Base-by-base conservation (phyloP, 768 basidiomycete genomes). In the Heimioporus sp. region DNA sequence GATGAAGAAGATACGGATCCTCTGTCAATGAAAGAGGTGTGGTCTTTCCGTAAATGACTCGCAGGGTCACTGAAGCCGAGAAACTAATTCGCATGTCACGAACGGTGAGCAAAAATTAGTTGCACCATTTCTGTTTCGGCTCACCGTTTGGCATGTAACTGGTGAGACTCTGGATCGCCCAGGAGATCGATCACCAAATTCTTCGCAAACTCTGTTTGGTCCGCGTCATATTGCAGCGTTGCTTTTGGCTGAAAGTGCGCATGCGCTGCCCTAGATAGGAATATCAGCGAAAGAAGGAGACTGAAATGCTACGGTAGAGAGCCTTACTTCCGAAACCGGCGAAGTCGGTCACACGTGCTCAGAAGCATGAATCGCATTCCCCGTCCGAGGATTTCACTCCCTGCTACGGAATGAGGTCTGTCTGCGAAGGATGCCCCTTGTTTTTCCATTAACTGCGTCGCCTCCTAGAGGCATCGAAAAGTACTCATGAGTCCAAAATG, bases 401-500 rank as follows among this genome's bases (percentile, higher is more conserved):
- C 82, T 1, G 81, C 74, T 11, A 84, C 77, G 11, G 71, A 75
- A 9, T 65, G 61, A 1, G 83, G 83, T 36, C 83, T 63, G 57
- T 85, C 82, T 0, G 73, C 75, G 16, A 79, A 69, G 4, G 59
- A 57, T 0, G 77, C 78, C 0, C 82, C 82, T 52, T 83, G 79
- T 54, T 80, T 78, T 64, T 84, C 82, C 79, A 85, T 74, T 46
- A 84, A 76, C 11, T 83, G 80, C 1, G 79, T 71, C 0, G 82
- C 81, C 42, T 63, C 66, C 64, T 66, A 5, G 11, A 35, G 35
- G 20, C 5, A 6, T 2, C 17, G 43, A 48, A 53, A 34, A 5
- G 5, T n/a, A 16, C 5, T 5, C 1, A 0, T 12, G 4, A 6
- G 28, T 36, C 2, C 12, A 35, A 35, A 34, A 35, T 1, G 11